Base-by-base conservation (phyloP, 345 rosid genomes). In the Euphorbia lathyris region DNA sequence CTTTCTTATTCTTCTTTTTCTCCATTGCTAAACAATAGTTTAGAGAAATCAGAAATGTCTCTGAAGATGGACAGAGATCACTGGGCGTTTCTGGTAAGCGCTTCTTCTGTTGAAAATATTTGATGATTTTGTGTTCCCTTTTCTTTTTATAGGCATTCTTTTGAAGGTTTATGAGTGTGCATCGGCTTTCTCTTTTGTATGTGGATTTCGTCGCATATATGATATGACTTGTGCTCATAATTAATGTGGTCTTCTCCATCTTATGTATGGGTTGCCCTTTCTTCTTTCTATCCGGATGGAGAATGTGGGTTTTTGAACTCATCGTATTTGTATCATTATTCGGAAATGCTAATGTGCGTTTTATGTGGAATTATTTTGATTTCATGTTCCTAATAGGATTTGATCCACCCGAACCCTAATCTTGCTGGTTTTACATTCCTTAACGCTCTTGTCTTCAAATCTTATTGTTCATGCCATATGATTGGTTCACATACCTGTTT, bases 81-180 rank as follows among this genome's bases (percentile, higher is more conserved):
- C 82, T 85, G 88, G 84, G 82, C 80, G 20, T 85, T 82, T 69
- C 81, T 85, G 86, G 88, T 85, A 82, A 76, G 64, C 29, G 36
- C 1, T 29, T 26, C 52, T 9, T 36, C 71, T 8, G n/a, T n/a
- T n/a, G n/a, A n/a, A n/a, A n/a, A 53, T 25, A 27, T 32, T 59
- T 30, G 4, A 38, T 4, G 23, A 10, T 17, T 29, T 66, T 19
- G 56, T 55, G 50, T 64, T 65, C 22, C 22, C 0, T 43, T 7
- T 14, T 14, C n/a, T 25, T 61, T 42, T 27, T 66, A 5, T 17
- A n/a, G n/a, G n/a, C n/a, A n/a, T 55, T 13, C 56, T 17, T 23
- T 58, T 26, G 11, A 30, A 25, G 12, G n/a, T n/a, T n/a, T n/a
- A n/a, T n/a, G 32, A 61, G 22, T 9, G 12, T 32, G 22, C 8